Evolutionary conservation across 2,329 filamentous ascomycete genomes (phyloP), one percentile per base, ranked within the genome.

Genomic region (Pseudonectria foliicola): DNA sequence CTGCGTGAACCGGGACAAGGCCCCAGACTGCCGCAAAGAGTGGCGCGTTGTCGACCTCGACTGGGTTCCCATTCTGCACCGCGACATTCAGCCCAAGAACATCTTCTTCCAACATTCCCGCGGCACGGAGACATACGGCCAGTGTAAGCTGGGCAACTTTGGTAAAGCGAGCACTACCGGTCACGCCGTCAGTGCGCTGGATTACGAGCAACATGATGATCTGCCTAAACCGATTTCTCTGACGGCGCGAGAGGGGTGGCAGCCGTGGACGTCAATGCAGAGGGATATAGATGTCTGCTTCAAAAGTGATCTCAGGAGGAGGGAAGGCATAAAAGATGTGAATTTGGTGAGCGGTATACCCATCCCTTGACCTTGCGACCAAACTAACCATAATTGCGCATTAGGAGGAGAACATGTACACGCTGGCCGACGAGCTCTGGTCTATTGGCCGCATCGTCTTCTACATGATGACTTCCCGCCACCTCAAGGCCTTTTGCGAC

Each of bases 131-230:
- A 65, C 61, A 23, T 77, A 75, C 45, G 73, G 72, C 1, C 48
- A 58, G 18, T 75, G 71, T 45, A 77, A 75, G 55, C 54, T 77
- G 35, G 71, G 71, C 11, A 63, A 68, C 27, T 72, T 70, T 35
- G 48, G 56, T 28, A 48, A 48, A n/a, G 60, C 63, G n/a, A 12
- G 54, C 51, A 16, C 55, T 71, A 10, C 62, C 64, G n/a, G 57
- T 27, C 62, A 67, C 29, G 15, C 35, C 3, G 28, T 48, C 15
- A 30, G 34, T 29, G 15, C 31, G 11, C 18, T 31, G 12, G 25
- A 31, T 16, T 10, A 14, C 6, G 12, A 13, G 14, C 15, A 30
- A 11, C 2, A n/a, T 16, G 28, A 35, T 3, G 31, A 26, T 7
- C 23, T 21, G 15, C 23, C 32, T 10, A 18, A 24, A 7, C 42